These are phyloP conservation scores for Corymbia maculata DNA, from an alignment of 345 rosid genomes.

Conservation along the genomic window DNA sequence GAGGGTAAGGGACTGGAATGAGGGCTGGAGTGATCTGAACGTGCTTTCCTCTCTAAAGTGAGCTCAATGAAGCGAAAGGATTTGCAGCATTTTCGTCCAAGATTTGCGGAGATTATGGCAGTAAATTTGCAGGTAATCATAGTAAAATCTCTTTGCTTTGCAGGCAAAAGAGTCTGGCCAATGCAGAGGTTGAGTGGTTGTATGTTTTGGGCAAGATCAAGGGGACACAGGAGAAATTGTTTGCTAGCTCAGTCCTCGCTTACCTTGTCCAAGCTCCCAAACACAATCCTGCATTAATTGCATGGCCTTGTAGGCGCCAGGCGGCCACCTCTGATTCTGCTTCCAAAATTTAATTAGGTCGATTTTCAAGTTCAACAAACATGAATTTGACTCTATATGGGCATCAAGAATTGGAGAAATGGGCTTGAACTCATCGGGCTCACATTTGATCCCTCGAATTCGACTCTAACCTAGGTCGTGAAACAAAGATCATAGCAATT, in stretches of 20 bases:
- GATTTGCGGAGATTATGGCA: background rate
- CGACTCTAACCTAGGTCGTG: background rate
- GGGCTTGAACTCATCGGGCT: background rate
- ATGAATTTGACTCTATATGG: background rate
- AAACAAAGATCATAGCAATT: too few species aligned
- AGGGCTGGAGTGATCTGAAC: background rate
- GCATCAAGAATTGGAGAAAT: background rate
- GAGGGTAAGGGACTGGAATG: background rate
- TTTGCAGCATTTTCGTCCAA: background rate
- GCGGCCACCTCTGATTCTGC: background rate
- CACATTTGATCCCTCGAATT: background rate
- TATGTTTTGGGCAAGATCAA: background rate
- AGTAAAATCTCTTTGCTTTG: background rate
- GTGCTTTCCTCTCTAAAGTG: background rate
- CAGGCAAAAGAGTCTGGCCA: background rate
- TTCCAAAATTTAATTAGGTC: background rate
- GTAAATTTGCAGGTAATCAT: background rate
- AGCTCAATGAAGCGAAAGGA: background rate
- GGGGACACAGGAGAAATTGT: background rate
- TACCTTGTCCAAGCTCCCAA: background rate
- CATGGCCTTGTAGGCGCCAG: background rate
- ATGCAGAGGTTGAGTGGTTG: background rate
- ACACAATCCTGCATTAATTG: background rate
- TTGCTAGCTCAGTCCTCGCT: background rate
- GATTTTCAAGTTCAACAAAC: background rate